Conservation (phyloP, 257 asterid genomes). For the Apocynum venetum region DNA sequence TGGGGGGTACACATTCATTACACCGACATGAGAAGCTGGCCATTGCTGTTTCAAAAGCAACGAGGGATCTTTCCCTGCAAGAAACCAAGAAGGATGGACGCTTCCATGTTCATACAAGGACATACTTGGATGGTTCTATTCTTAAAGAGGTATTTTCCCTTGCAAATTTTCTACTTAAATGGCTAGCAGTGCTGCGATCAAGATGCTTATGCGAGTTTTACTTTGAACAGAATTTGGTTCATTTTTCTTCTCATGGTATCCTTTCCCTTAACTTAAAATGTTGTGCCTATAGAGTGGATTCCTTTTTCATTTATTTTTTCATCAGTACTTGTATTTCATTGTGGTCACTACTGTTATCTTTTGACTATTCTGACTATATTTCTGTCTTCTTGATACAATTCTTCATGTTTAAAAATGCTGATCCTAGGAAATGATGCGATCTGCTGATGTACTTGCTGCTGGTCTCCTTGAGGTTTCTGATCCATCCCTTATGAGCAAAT, state of each 20-base stretch:
- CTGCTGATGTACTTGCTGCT: constrained; percentile 99
- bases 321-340: background rate
- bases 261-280: background rate
- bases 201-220: constrained; percentile 1
- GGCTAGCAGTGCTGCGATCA: background rate
- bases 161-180: background rate
- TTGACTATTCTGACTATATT: background rate
- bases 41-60: constrained; percentile 97
- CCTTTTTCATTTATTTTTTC: background rate
- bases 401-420: constrained; percentile 20
- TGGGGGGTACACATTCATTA: constrained; percentile 85
- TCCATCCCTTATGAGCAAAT: constrained; percentile 78
- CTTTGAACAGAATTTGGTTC: background rate
- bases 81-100: constrained; percentile 99
- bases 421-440: constrained; percentile 92
- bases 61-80: constrained; percentile 93
- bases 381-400: constrained; percentile 13
- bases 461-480: constrained; percentile 96
- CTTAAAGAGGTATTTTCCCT: constrained; percentile 70
- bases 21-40: constrained; percentile 95
- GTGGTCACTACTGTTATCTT: background rate
- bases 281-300: background rate
- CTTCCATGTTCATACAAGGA: constrained; percentile 92
- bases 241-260: background rate
- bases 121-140: constrained; percentile 94